Conservation (phyloP, 2,329 filamentous ascomycete genomes). For the Talaromyces funiculosus region DNA sequence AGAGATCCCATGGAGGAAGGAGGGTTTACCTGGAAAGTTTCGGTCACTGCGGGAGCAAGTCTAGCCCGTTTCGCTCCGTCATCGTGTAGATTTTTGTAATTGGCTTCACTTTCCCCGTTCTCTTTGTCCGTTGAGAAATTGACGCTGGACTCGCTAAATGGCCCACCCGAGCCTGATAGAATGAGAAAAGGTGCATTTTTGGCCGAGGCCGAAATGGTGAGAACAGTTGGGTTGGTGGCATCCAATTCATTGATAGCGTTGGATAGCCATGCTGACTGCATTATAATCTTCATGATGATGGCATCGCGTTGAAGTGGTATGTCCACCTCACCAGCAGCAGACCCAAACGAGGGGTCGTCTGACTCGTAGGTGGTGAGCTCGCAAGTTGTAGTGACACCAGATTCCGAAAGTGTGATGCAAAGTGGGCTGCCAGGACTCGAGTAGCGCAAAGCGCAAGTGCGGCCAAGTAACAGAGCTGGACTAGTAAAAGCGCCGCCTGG, state of each 20-base stretch:
- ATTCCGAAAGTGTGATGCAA: slow-evolving; percentile 78
- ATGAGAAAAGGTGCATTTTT: slow-evolving; percentile 63
- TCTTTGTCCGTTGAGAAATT: slow-evolving; percentile 52
- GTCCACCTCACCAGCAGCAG: slow-evolving; percentile 27
- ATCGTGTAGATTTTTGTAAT: slow-evolving; percentile 30
- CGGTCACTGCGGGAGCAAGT: slow-evolving; percentile 40
- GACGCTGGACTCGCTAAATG: slow-evolving; percentile 55
- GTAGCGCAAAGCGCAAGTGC: slow-evolving; percentile 81
- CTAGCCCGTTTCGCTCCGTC: slow-evolving; percentile 32
- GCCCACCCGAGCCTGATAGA: slow-evolving; percentile 58
- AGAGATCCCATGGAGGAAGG: slow-evolving; percentile 53
- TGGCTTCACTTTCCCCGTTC: slow-evolving; percentile 21
- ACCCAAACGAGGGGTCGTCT: slow-evolving; percentile 57
- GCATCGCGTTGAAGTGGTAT: slow-evolving; percentile 83
- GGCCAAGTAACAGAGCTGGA: slow-evolving; percentile 74
- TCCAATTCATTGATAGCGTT: slow-evolving; percentile 51
- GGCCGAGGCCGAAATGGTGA: slow-evolving; percentile 63
- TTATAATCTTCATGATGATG: slow-evolving; percentile 87
- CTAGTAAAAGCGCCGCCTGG: slow-evolving; percentile 72
- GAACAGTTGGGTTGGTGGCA: slow-evolving; percentile 63
- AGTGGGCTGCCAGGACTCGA: slow-evolving; percentile 68
- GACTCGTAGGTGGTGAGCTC: slow-evolving; percentile 83
- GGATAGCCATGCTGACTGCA: slow-evolving; percentile 56
- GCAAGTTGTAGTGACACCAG: slow-evolving; percentile 81
- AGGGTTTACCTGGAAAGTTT: slow-evolving; percentile 51